Conservation (phyloP, 306 rosid species). For the Cicer cuneatum region DNA sequence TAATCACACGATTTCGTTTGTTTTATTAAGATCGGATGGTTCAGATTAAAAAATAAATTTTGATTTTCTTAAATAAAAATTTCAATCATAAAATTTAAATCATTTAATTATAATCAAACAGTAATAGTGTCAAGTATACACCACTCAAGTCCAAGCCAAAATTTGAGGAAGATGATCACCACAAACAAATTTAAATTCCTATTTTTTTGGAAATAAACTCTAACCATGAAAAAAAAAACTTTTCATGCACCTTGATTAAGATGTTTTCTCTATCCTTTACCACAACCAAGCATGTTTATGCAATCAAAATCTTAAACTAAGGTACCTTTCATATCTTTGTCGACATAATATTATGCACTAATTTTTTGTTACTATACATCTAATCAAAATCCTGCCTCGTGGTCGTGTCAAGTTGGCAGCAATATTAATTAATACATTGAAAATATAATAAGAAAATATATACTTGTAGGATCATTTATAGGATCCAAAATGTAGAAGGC, state of each 20-base stretch:
- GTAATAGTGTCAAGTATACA: too few relatives aligned
- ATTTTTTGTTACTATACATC: slow-evolving; percentile 27
- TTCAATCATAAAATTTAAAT: too few relatives aligned
- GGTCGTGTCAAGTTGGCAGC: slow-evolving; percentile 22
- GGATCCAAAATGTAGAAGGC: neutral
- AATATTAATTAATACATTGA: neutral
- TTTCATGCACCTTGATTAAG: slow-evolving; percentile 44
- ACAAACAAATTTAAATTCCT: slow-evolving; percentile 47
- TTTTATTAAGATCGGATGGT: too few relatives aligned
- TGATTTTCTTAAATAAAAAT: too few relatives aligned
- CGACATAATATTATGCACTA: slow-evolving; percentile 36
- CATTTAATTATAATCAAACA: too few relatives aligned
- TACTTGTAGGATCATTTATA: slow-evolving; percentile 11
- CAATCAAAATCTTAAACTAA: slow-evolving; percentile 42
- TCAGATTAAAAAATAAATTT: too few relatives aligned
- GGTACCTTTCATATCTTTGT: slow-evolving; percentile 52
- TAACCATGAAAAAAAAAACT: slow-evolving; percentile 44
- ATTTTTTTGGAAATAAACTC: slow-evolving; percentile 31
- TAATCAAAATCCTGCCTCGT: slow-evolving; percentile 11
- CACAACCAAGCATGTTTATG: slow-evolving; percentile 26
- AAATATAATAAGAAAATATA: neutral
- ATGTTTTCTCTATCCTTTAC: slow-evolving; percentile 16
- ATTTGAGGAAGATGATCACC: slow-evolving; percentile 48
- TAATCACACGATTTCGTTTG: too few relatives aligned
- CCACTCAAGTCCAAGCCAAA: neutral